Base-by-base conservation (phyloP, 2,329 filamentous ascomycete species). In the Penicillium palitans region DNA sequence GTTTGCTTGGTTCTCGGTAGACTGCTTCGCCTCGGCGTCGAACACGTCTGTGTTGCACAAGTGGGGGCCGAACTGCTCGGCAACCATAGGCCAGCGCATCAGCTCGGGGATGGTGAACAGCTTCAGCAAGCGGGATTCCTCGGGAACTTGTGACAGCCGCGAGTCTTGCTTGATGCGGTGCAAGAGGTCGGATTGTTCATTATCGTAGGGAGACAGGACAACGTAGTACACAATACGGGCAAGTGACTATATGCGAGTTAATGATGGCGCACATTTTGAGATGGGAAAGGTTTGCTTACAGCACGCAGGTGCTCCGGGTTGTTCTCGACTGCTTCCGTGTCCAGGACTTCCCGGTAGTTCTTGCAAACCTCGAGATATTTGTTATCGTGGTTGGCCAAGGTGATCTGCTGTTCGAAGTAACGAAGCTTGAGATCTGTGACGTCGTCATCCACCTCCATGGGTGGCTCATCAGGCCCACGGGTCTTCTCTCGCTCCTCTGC, bases 341-440 rank as follows among this genome's bases (percentile, higher is more conserved):
- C 93, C 61, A 99, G 80, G 5, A 99, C 93, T 74, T 98, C 93
- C 74, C 95, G 85, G 81, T 98, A 99, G 79, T 99, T 87, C 80
- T 99, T 99, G 87, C 95, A 99, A 35, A 89, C 93, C 63, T 98
- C 93, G 35, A 99, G 86, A 72, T 99, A 99, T 78, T 96, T 97
- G 80, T 92, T 87, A 65, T 99, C 95, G 70, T 99, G 93, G 83
- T 97, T 98, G 57, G 95, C 91, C 53, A 99, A 82, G 47, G 87
- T 89, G 71, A 99, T 96, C 79, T 99, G 95, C 76, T 98, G 95
- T 79, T 97, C 93, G 79, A 97, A 99, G 80, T 92, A 99, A 65
- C 86, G 87, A 67, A 99, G 84, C 84, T 99, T 99, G 66, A 99
- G 80, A 74, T 98, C 95, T 49, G 95, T 98, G 50, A 96, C 93